Conservation (phyloP, 1,284 basidiomycete genomes). For the Moesziomyces sp. region DNA sequence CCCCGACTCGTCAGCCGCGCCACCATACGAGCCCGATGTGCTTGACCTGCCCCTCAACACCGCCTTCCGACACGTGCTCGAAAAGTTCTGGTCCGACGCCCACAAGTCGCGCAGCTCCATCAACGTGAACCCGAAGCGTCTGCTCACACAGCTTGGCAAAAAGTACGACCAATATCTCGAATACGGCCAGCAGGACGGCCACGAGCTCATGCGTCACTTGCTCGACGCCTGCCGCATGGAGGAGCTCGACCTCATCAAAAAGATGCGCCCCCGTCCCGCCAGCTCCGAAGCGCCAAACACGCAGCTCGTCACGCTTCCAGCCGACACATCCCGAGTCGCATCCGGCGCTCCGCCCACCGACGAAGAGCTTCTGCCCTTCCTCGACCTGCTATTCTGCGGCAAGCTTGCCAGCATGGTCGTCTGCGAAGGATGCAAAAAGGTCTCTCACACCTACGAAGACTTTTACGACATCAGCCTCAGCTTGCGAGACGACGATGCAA, state of each 20-base stretch:
- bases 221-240: slow-evolving; percentile 95
- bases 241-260: slow-evolving; percentile 86
- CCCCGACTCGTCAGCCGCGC: background rate
- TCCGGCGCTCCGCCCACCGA: slow-evolving; percentile 50
- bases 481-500: slow-evolving; percentile 69
- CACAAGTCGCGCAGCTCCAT: slow-evolving; percentile 23
- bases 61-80: slow-evolving; percentile 55
- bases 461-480: slow-evolving; percentile 91
- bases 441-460: slow-evolving; percentile 90
- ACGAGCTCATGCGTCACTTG: slow-evolving; percentile 88
- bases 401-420: slow-evolving; percentile 87
- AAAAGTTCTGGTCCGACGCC: slow-evolving; percentile 53
- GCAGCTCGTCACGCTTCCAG: slow-evolving; percentile 7
- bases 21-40: slow-evolving; percentile 29
- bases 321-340: slow-evolving; percentile 1
- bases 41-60: slow-evolving; percentile 55
- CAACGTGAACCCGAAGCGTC: slow-evolving; percentile 68
- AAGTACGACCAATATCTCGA: slow-evolving; percentile 95
- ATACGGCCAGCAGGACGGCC: slow-evolving; percentile 86
- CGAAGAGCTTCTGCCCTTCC: slow-evolving; percentile 76
- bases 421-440: slow-evolving; percentile 87
- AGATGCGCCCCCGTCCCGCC: slow-evolving; percentile 73
- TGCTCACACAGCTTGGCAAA: slow-evolving; percentile 78
- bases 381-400: slow-evolving; percentile 89
- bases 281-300: slow-evolving; percentile 31